These are phyloP conservation scores for Theobroma grandiflorum DNA, from an alignment of 441 rosid species.

Conservation along the genomic window DNA sequence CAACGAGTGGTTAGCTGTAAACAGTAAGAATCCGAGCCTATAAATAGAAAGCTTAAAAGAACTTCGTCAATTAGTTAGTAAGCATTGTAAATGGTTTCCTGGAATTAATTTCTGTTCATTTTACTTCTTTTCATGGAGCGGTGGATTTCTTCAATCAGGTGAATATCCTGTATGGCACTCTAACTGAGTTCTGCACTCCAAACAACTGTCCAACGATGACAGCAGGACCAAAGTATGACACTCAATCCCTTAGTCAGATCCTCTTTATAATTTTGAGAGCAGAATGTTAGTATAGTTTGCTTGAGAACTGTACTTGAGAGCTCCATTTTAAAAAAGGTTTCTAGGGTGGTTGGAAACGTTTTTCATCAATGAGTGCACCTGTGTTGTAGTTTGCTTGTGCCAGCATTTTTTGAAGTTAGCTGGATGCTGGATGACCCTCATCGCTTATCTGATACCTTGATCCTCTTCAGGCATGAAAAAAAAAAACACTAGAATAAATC, in stretches of 20 bases:
- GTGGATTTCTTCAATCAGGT: conserved; percentile 67
- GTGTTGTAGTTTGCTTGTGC: neutral
- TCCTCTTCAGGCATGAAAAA: too few species aligned
- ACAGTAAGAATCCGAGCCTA: conserved; percentile 37
- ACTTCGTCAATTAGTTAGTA: neutral
- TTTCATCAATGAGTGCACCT: too few species aligned
- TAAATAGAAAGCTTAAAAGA: neutral
- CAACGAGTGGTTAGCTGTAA: conserved; percentile 61
- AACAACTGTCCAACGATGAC: conserved; percentile 54
- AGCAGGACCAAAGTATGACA: conserved; percentile 53
- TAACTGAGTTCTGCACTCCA: conserved; percentile 59
- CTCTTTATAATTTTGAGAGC: conserved; percentile 8
- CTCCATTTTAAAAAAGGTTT: neutral
- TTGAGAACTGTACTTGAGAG: neutral
- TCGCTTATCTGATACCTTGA: too few species aligned
- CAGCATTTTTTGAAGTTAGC: neutral
- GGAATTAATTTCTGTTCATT: conserved; percentile 20
- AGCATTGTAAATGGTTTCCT: neutral
- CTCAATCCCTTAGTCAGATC: conserved; percentile 2
- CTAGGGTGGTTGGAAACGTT: neutral
- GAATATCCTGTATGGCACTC: conserved; percentile 51
- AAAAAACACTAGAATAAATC: too few species aligned
- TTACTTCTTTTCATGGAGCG: conserved; percentile 36
- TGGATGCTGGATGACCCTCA: too few species aligned
- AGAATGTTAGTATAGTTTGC: neutral